These are phyloP conservation scores for Microcyclospora pomicola DNA, from an alignment of 2,329 filamentous ascomycete genomes.

Conservation along the genomic window DNA sequence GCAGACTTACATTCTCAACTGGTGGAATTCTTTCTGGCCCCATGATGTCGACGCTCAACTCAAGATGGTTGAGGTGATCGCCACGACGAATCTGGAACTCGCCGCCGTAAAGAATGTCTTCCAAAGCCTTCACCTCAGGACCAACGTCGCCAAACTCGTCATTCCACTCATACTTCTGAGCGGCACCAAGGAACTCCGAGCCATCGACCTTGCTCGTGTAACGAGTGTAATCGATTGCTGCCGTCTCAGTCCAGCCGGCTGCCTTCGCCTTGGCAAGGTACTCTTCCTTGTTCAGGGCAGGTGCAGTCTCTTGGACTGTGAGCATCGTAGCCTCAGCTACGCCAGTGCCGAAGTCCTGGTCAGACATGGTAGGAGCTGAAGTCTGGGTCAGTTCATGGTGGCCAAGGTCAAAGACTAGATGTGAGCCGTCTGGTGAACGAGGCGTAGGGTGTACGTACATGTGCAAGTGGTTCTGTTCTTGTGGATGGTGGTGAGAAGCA, in stretches of 20 bases:
- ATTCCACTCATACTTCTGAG: slow-evolving; percentile 66
- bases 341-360: too few species aligned
- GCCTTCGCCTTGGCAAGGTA: slow-evolving; percentile 7
- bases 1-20: slow-evolving; percentile 34
- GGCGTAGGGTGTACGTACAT: too few species aligned
- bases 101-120: slow-evolving; percentile 57
- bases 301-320: too few species aligned
- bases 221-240: slow-evolving; percentile 12
- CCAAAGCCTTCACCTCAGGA: slow-evolving; percentile 54
- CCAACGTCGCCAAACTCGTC: slow-evolving; percentile 80
- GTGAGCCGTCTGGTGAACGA: too few species aligned
- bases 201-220: slow-evolving; percentile 6
- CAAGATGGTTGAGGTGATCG: slow-evolving; percentile 47
- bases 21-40: slow-evolving; percentile 35
- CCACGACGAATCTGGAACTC: slow-evolving; percentile 43
- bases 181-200: slow-evolving; percentile 39
- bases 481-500: too few species aligned
- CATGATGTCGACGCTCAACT: slow-evolving; percentile 39
- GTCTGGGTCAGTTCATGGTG: too few species aligned
- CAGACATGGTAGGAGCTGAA: too few species aligned
- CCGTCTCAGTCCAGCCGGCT: slow-evolving; percentile 17
- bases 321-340: too few species aligned
- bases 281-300: slow-evolving; percentile 4
- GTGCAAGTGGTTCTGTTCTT: too few species aligned
- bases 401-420: too few species aligned